Evolutionary conservation across 345 rosid species (phyloP).

Genomic region (Brassica juncea): DNA sequence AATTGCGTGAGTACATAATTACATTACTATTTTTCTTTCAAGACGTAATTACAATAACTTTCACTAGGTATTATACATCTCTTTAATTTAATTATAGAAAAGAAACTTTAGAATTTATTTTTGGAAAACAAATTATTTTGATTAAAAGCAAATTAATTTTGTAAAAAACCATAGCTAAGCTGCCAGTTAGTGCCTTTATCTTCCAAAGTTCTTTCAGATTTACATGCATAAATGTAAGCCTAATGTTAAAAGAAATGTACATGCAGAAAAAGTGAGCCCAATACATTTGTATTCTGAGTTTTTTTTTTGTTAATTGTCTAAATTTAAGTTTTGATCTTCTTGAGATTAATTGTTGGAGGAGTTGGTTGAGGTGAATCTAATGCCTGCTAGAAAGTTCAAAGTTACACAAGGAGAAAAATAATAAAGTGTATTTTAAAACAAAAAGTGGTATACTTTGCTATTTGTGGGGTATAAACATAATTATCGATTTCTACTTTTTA

Average conservation of each 20-base stretch:
- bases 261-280: neutral
- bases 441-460: conserved; percentile 34
- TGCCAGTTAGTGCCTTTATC: neutral
- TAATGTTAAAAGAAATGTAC: neutral
- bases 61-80: neutral
- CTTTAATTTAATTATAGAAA: neutral
- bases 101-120: neutral
- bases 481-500: conserved; percentile 37
- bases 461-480: conserved; percentile 41
- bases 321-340: neutral
- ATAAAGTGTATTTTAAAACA: conserved; percentile 18
- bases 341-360: neutral
- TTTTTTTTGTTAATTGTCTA: neutral
- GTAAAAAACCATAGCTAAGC: neutral
- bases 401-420: conserved; percentile 20
- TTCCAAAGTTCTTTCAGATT: neutral
- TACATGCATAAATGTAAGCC: neutral
- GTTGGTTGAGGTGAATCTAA: conserved; percentile 39
- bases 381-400: conserved; percentile 38
- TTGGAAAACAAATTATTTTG: neutral
- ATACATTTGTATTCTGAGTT: neutral
- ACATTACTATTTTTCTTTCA: conserved; percentile 8
- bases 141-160: neutral
- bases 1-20: conserved; percentile 26
- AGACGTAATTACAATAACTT: neutral